phyloP scores from a whole-genome alignment of 495 filamentous ascomycete genomes.

The Thermochaetoides thermophila region DNA sequence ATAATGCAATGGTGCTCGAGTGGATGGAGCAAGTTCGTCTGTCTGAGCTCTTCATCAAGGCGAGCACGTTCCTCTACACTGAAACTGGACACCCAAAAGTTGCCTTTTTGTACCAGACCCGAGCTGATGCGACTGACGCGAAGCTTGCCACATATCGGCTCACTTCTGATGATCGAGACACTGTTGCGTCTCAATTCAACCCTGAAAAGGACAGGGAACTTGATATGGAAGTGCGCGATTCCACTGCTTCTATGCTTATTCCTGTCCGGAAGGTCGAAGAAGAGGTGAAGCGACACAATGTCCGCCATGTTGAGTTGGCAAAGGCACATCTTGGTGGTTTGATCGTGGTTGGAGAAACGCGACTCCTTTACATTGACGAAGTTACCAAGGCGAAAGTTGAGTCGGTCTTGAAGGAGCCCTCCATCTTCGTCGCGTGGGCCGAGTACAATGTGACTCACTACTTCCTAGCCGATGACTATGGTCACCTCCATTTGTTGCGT shows the following conservation, averaged over 20 bases:
- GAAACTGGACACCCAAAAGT: conserved; percentile 59
- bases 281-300: conserved; percentile 35
- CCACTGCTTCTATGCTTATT: conserved; percentile 68
- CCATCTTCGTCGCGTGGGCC: conserved; percentile 79
- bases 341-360: conserved; percentile 73
- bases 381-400: conserved; percentile 46
- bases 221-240: conserved; percentile 46
- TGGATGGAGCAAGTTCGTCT: conserved; percentile 61
- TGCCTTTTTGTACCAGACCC: conserved; percentile 71
- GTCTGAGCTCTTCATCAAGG: conserved; percentile 73
- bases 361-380: conserved; percentile 68
- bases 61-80: conserved; percentile 66
- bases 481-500: conserved; percentile 63
- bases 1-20: conserved; percentile 39
- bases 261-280: conserved; percentile 49
- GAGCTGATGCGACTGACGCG: conserved; percentile 44
- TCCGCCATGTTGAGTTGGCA: conserved; percentile 31
- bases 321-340: conserved; percentile 48
- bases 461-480: conserved; percentile 82
- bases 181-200: conserved; percentile 31
- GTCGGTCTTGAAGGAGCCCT: conserved; percentile 50
- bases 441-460: conserved; percentile 65
- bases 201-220: conserved; percentile 32
- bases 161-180: conserved; percentile 34
- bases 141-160: conserved; percentile 44